These are phyloP conservation scores for Penicillium hordei DNA, from an alignment of 2,329 filamentous ascomycete genomes.

Conservation along the genomic window DNA sequence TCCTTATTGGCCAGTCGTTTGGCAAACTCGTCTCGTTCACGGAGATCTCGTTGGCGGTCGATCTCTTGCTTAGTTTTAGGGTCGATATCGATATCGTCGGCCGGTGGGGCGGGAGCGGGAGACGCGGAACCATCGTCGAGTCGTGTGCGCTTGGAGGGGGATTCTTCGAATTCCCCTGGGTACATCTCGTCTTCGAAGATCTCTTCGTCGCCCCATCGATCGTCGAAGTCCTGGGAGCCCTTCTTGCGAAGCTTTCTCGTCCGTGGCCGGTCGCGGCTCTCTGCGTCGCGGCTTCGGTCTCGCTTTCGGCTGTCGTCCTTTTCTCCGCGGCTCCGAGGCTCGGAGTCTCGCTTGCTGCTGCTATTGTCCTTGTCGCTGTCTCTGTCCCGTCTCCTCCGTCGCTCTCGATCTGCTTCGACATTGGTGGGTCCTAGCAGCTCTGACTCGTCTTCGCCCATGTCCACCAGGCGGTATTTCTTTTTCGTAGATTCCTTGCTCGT, in stretches of 20 bases:
- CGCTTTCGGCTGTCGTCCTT: slow-evolving; percentile 42
- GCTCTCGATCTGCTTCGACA: slow-evolving; percentile 39
- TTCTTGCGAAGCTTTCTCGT: slow-evolving; percentile 54
- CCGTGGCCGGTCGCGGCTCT: slow-evolving; percentile 44
- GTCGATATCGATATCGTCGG: slow-evolving; percentile 53
- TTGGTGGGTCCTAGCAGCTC: slow-evolving; percentile 34
- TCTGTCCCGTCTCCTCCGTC: slow-evolving; percentile 21
- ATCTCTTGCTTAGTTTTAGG: slow-evolving; percentile 58
- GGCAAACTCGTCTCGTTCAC: slow-evolving; percentile 78
- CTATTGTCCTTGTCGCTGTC: slow-evolving; percentile 27
- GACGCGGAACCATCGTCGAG: slow-evolving; percentile 56
- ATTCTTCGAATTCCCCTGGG: slow-evolving; percentile 63
- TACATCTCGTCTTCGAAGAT: slow-evolving; percentile 32
- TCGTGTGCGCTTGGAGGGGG: slow-evolving; percentile 69
- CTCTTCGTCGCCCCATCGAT: slow-evolving; percentile 81
- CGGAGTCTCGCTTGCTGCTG: slow-evolving; percentile 20
- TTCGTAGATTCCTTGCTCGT: slow-evolving; percentile 35
- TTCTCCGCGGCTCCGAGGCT: slow-evolving; percentile 27
- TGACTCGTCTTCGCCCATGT: slow-evolving; percentile 52
- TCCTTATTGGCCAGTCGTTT: slow-evolving; percentile 72
- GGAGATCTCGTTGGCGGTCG: slow-evolving; percentile 64
- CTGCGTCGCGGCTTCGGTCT: slow-evolving; percentile 38
- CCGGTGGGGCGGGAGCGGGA: slow-evolving; percentile 32
- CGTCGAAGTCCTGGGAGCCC: slow-evolving; percentile 63
- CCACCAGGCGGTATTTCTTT: slow-evolving; percentile 55